Conservation (phyloP, 306 rosid genomes). For the Oxytropis ochrocephala region DNA sequence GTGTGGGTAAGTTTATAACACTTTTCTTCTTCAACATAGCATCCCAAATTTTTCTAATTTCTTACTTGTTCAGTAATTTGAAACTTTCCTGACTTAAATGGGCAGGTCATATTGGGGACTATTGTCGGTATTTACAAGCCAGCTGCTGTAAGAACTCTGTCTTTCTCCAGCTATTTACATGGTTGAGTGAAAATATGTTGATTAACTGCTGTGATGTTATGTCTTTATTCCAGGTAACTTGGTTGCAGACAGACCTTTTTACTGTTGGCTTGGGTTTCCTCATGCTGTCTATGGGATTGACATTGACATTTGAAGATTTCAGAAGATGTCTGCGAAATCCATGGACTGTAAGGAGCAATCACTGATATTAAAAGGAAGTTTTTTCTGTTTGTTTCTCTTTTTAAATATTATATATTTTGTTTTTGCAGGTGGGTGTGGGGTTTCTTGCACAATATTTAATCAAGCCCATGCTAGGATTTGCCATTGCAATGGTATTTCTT, state of each 20-base stretch:
- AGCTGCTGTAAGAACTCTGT: constrained; percentile 50
- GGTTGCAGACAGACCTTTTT: constrained; percentile 89
- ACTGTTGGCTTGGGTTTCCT: constrained; percentile 87
- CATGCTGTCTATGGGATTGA: constrained; percentile 96
- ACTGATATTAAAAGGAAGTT: background rate
- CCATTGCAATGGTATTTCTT: constrained; percentile 62
- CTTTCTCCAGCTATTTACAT: constrained; percentile 16
- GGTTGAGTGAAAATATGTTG: constrained; percentile 24
- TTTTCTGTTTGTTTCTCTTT: background rate
- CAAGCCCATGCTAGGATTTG: constrained; percentile 80
- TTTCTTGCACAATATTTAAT: constrained; percentile 91
- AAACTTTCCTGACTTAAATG: constrained; percentile 23
- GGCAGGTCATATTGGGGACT: constrained; percentile 78
- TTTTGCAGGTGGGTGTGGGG: constrained; percentile 88
- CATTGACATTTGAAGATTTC: constrained; percentile 90
- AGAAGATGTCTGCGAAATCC: constrained; percentile 85
- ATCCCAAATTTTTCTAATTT: constrained; percentile 12
- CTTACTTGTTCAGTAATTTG: constrained; percentile 14
- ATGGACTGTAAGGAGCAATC: constrained; percentile 61
- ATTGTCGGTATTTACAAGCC: constrained; percentile 80
- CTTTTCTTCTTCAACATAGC: constrained; percentile 3
- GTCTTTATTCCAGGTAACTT: constrained; percentile 62
- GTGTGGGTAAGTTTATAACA: constrained; percentile 58
- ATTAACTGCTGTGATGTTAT: constrained; percentile 17
- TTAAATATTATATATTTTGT: constrained; percentile 18